Evolutionary conservation across 163 green algal species (phyloP), one percentile per base, ranked within the genome.

Genomic region (Prototheca wickerhamii): DNA sequence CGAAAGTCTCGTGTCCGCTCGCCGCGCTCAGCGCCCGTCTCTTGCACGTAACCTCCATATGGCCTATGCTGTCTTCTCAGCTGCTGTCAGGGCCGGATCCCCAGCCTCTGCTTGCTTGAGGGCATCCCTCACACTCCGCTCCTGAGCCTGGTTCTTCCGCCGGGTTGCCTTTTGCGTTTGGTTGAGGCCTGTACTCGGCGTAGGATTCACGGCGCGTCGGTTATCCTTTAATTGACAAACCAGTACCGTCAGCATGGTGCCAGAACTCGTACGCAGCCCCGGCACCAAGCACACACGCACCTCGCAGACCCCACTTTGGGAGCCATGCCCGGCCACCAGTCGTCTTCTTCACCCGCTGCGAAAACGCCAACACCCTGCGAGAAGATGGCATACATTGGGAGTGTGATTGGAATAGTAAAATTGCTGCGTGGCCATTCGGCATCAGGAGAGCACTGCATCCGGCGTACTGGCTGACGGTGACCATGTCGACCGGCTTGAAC

Each of bases 271-370:
- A 17, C 33, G 20, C 4, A 3, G 4, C 33, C 23, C 17, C 25
- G 25, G 26, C 40, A 40, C 30, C n/a, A 40, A 23, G 17, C 15
- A 49, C 31, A 21, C 18, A 15, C 31, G 12, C 32, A 59, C 59
- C 68, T 35, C 33, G 56, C 15, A 68, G n/a, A 20, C 56, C 75
- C 60, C 67, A 82, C 58, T 60, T 58, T 31, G 61, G 61, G 23
- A 71, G 64, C 84, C 84, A 90, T 28, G 73, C 65, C 4, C 72
- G 59, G 23, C 85, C 85, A n/a, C 85, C 85, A 0, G 76, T 88
- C 1, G 70, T 86, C 61, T 92, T 92, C 63, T 83, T 86, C 15
- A 92, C 85, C 0, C 87, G 30, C 20, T 61, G 29, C 6, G 55
- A 30, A 46, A 61, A 50, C 4, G 5, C 21, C 32, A 44, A 7